Conservation (phyloP, 768 basidiomycete genomes). For the Phaffia australis region DNA sequence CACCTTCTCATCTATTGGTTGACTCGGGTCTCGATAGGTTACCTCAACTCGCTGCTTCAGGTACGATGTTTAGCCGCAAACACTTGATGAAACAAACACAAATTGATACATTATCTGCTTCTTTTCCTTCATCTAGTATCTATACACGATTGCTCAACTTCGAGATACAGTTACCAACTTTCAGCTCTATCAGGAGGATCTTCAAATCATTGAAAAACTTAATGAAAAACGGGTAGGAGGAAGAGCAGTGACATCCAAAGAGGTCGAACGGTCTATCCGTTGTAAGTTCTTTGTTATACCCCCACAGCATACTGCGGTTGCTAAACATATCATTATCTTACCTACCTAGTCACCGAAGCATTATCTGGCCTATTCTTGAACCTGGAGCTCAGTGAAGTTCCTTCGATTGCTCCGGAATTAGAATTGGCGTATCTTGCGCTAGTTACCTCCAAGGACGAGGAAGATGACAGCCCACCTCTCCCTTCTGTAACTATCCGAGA, state of each 20-base stretch:
- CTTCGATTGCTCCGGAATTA: slow-evolving; percentile 68
- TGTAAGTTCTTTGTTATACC: slow-evolving; percentile 45
- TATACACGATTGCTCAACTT: slow-evolving; percentile 88
- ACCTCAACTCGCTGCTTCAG: slow-evolving; percentile 68
- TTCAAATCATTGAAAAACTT: slow-evolving; percentile 42
- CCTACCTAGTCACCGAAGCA: slow-evolving; percentile 57
- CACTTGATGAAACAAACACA: neutral
- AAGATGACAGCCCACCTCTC: neutral
- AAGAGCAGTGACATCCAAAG: slow-evolving; percentile 63
- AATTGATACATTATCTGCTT: neutral
- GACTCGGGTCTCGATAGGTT: neutral
- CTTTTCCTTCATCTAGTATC: slow-evolving; percentile 51
- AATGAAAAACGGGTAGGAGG: slow-evolving; percentile 73
- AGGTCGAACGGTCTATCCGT: slow-evolving; percentile 71
- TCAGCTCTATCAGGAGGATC: slow-evolving; percentile 65
- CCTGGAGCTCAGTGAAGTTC: slow-evolving; percentile 54
- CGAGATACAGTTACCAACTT: slow-evolving; percentile 57
- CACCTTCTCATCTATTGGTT: no score
- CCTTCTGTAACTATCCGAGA: neutral
- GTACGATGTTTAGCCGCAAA: slow-evolving; percentile 37
- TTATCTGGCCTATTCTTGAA: slow-evolving; percentile 68
- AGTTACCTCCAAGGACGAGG: slow-evolving; percentile 56
- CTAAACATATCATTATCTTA: neutral
- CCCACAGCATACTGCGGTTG: neutral
- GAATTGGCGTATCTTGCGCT: slow-evolving; percentile 85